Percentiles rank a stretch among this genome's conserved stretches.
Conservation (phyloP, 495 filamentous ascomycete genomes). For the Stereocaulon alpinum region DNA sequence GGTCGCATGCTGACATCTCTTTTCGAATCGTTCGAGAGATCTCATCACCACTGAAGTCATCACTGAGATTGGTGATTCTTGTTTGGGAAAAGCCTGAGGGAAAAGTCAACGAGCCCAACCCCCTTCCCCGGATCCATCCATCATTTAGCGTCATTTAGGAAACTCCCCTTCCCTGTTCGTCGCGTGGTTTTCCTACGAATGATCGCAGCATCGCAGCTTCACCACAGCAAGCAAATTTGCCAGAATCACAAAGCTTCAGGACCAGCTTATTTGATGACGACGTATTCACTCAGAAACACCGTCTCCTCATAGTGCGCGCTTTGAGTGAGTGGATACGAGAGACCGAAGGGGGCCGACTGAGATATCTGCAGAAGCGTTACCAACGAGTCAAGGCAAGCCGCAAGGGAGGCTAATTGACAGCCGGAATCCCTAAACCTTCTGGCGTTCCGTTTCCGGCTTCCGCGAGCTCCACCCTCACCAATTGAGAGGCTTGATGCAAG, state of each 20-base stretch:
- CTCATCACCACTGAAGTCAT: neutral
- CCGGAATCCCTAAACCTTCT: conserved; percentile 8
- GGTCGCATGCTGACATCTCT: neutral
- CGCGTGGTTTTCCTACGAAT: conserved; percentile 9
- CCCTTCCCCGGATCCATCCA: conserved; percentile 15
- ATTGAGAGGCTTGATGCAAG: neutral
- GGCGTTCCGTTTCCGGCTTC: conserved; percentile 10
- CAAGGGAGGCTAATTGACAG: neutral
- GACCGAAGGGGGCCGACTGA: neutral
- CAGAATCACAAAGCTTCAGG: neutral
- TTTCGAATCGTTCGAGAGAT: neutral
- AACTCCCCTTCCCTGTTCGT: conserved; percentile 14
- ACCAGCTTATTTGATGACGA: neutral
- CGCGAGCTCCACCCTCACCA: conserved; percentile 17
- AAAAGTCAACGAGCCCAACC: neutral
- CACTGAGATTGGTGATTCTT: conserved; percentile 6
- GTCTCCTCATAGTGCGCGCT: no score
- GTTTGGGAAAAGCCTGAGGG: conserved; percentile 3
- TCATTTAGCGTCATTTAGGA: conserved; percentile 2
- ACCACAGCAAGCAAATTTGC: neutral
- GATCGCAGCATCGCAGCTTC: conserved; percentile 5
- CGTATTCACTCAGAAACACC: neutral
- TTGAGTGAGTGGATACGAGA: neutral
- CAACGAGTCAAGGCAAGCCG: neutral
- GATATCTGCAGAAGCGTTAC: neutral